phyloP scores from a whole-genome alignment of 352 stramenopile species.

The Globisporangium spinosum region DNA sequence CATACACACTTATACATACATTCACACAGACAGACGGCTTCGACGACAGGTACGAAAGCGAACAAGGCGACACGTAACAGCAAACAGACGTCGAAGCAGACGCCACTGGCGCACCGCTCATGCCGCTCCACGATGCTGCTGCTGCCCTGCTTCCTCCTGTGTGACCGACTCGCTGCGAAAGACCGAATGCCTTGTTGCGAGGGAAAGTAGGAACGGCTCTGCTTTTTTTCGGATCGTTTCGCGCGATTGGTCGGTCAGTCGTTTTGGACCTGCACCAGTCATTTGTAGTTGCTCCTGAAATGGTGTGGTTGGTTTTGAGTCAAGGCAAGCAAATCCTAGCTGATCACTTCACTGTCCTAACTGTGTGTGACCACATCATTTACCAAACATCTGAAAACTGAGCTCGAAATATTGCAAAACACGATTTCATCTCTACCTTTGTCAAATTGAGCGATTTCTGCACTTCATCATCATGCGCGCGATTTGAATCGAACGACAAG shows the following conservation, averaged over 20 bases:
- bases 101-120: background rate
- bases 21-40: background rate
- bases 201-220: background rate
- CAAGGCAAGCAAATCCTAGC: background rate
- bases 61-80: background rate
- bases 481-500: background rate
- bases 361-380: background rate
- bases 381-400: background rate
- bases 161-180: constrained; percentile 7
- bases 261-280: constrained; percentile 11
- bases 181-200: constrained; percentile 5
- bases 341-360: background rate
- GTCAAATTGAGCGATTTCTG: background rate
- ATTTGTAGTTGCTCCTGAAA: constrained; percentile 1
- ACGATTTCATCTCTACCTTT: background rate
- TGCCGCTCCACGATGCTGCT: background rate
- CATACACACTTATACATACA: background rate
- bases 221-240: background rate
- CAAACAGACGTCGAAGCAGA: background rate
- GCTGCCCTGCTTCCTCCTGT: background rate
- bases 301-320: background rate
- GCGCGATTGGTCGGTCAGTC: background rate
- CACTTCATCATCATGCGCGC: background rate
- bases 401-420: background rate
- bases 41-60: background rate